phyloP scores from a whole-genome alignment of 2,329 filamentous ascomycete species.

The Aureobasidium sp. region DNA sequence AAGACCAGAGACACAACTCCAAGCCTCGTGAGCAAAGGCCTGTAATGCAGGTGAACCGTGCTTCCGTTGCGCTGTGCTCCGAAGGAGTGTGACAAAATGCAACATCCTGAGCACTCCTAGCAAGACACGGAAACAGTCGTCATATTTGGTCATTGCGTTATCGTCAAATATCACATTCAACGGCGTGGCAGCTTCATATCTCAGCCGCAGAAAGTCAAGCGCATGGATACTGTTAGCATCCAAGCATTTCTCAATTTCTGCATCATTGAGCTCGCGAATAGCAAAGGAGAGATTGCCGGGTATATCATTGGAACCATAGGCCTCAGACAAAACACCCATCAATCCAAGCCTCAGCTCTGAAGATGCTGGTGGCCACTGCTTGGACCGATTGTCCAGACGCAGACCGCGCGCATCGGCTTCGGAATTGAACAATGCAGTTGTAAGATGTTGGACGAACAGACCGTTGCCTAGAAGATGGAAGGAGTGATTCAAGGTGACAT shows the following conservation, averaged over 20 bases:
- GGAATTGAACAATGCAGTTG: constrained; percentile 77
- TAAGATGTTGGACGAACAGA: constrained; percentile 70
- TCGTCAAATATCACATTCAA: constrained; percentile 68
- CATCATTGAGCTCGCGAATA: constrained; percentile 69
- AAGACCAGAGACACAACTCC: constrained; percentile 69
- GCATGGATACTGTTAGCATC: constrained; percentile 77
- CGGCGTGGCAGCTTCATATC: constrained; percentile 70
- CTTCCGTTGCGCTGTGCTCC: constrained; percentile 24
- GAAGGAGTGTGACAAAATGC: constrained; percentile 42
- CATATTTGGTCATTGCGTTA: constrained; percentile 67
- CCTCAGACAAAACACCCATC: constrained; percentile 77
- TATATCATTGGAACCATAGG: constrained; percentile 46
- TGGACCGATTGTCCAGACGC: constrained; percentile 66
- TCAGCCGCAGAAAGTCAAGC: constrained; percentile 83
- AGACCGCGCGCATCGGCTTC: constrained; percentile 74
- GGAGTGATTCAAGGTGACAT: constrained; percentile 66
- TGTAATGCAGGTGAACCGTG: constrained; percentile 17
- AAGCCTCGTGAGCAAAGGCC: constrained; percentile 64
- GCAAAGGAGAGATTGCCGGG: constrained; percentile 56
- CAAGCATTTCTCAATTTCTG: constrained; percentile 77
- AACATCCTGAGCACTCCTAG: constrained; percentile 69
- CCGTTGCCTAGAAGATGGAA: constrained; percentile 84
- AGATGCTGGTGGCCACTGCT: constrained; percentile 78
- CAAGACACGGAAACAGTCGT: constrained; percentile 73
- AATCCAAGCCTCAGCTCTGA: constrained; percentile 86